Evolutionary conservation across 2,329 filamentous ascomycete genomes (phyloP).

Genomic region (Colletotrichum costaricense): DNA sequence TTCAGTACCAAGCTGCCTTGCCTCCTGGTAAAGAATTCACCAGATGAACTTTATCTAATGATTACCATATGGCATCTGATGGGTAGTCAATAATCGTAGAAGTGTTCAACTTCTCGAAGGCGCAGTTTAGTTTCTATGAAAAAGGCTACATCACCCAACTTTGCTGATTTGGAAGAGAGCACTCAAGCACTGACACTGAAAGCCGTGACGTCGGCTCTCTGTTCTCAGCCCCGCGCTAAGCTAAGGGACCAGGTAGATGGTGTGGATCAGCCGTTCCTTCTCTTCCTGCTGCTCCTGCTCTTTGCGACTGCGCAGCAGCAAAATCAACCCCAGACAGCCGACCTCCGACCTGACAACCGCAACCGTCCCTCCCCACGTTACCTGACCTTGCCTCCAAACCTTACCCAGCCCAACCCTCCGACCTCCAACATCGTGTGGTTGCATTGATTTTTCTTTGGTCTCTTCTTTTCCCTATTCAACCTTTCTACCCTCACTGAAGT

Average conservation of each 20-base stretch:
- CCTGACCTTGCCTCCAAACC: slow-evolving; percentile 8
- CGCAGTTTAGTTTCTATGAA: too few species aligned
- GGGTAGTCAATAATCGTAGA: not conserved
- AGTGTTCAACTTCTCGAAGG: too few species aligned
- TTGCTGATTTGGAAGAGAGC: not conserved
- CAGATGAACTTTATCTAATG: too few species aligned
- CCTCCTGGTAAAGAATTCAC: not conserved
- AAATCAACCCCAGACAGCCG: not conserved
- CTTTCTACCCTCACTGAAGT: slow-evolving; percentile 5
- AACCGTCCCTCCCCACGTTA: not conserved
- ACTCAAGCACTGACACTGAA: not conserved
- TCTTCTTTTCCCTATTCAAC: not conserved
- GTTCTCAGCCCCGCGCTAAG: slow-evolving; percentile 35
- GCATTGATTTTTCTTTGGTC: not conserved
- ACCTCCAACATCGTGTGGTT: slow-evolving; percentile 6
- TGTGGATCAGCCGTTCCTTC: slow-evolving; percentile 18
- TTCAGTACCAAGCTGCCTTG: not conserved
- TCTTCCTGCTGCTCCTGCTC: slow-evolving; percentile 7
- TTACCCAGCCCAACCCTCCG: slow-evolving; percentile 13
- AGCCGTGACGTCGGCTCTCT: slow-evolving; percentile 33
- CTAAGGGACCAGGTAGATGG: slow-evolving; percentile 1
- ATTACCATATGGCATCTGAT: not conserved
- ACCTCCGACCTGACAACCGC: slow-evolving; percentile 8
- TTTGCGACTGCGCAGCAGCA: slow-evolving; percentile 13
- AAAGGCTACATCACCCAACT: not conserved